Percentiles rank a stretch among this genome's conserved stretches.
phyloP scores from a whole-genome alignment of 2,329 filamentous ascomycete species.

The Huntiella moniliformis region DNA sequence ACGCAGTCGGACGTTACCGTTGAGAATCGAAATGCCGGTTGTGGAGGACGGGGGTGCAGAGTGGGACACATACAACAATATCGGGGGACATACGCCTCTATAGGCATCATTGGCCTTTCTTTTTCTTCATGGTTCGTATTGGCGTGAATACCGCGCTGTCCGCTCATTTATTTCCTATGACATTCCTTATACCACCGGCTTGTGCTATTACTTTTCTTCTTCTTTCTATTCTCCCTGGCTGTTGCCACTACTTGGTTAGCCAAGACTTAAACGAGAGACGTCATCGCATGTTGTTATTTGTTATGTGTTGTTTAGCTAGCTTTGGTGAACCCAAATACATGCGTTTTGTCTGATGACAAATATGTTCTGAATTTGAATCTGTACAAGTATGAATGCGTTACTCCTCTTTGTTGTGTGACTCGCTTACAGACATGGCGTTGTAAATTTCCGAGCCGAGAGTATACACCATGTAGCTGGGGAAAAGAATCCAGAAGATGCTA shows the following conservation, averaged over 20 bases:
- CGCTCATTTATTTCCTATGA: background rate
- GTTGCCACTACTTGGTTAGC: no score
- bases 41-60: slow-evolving; percentile 18
- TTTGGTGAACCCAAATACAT: no score
- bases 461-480: slow-evolving; percentile 32
- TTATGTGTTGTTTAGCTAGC: no score
- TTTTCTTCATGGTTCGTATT: slow-evolving; percentile 8
- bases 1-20: slow-evolving; percentile 1
- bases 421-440: slow-evolving; percentile 19
- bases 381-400: no score
- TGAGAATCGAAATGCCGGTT: slow-evolving; percentile 2
- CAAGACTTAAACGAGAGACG: no score
- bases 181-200: no score
- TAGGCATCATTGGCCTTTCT: background rate
- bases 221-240: no score
- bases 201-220: no score
- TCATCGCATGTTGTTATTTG: no score
- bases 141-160: background rate
- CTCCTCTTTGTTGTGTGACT: no score
- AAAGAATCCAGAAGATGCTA: slow-evolving; percentile 37
- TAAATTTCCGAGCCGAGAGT: slow-evolving; percentile 30
- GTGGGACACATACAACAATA: slow-evolving; percentile 29
- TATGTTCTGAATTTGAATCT: no score
- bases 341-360: no score
- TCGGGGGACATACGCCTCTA: slow-evolving; percentile 20